phyloP scores from a whole-genome alignment of 2,329 filamentous ascomycete species.

The Coleophoma eucalyptorum region DNA sequence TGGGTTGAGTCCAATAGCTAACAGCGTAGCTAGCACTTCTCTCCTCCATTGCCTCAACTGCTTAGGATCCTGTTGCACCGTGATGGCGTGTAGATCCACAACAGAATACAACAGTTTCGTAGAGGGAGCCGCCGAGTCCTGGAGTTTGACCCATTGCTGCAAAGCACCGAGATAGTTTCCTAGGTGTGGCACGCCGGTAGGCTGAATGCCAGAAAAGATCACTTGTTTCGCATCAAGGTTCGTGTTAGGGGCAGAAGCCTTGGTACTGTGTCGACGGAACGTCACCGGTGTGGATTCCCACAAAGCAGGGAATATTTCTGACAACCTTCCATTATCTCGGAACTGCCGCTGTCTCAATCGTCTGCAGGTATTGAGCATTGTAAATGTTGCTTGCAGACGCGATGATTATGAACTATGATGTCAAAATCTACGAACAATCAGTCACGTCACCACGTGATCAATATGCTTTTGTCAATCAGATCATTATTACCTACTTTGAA shows the following conservation, averaged over 20 bases:
- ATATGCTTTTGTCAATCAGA: no score
- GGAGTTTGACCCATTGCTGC: slow-evolving; percentile 78
- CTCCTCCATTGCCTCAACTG: slow-evolving; percentile 61
- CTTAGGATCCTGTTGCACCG: slow-evolving; percentile 62
- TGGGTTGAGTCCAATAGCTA: slow-evolving; percentile 82
- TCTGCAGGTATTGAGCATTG: no score
- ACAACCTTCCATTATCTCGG: no score
- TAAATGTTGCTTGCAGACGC: no score
- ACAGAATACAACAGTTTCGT: slow-evolving; percentile 77
- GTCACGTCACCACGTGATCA: no score
- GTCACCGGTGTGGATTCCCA: neutral
- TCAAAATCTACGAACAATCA: no score
- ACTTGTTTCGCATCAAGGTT: slow-evolving; percentile 31
- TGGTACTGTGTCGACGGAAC: no score
- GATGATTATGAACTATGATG: no score
- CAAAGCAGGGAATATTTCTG: neutral
- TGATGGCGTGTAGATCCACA: slow-evolving; percentile 93
- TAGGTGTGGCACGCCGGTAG: slow-evolving; percentile 88
- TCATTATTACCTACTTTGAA: no score
- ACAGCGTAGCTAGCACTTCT: slow-evolving; percentile 73
- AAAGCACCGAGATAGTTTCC: slow-evolving; percentile 95
- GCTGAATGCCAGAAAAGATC: slow-evolving; percentile 96
- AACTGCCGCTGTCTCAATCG: no score
- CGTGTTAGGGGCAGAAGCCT: no score
- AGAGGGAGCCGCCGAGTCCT: slow-evolving; percentile 53